Evolutionary conservation across 345 rosid species (phyloP).

Genomic region (Aquilaria sinensis): DNA sequence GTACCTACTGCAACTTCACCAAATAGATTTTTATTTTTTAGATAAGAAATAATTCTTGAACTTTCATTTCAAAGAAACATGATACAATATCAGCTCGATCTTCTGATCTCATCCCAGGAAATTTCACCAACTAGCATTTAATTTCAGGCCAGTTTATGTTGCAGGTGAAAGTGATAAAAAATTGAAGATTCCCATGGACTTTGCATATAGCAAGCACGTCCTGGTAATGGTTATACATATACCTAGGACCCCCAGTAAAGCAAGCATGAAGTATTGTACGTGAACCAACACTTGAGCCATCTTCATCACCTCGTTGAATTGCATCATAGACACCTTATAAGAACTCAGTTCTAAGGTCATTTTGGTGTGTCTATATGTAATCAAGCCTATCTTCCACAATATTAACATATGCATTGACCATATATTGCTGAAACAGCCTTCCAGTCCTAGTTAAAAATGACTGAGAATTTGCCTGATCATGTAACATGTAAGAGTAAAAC

Average conservation of each 20-base stretch:
- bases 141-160: neutral
- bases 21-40: neutral
- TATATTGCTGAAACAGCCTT: neutral
- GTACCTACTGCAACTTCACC: neutral
- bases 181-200: too few species aligned
- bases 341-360: neutral
- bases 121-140: neutral
- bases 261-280: neutral
- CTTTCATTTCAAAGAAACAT: neutral
- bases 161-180: neutral
- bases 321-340: neutral
- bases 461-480: neutral
- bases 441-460: neutral
- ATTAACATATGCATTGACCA: neutral
- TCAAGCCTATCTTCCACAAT: neutral
- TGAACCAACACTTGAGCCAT: neutral
- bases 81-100: neutral
- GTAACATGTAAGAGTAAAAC: neutral
- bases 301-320: neutral
- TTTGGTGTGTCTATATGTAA: neutral
- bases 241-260: neutral
- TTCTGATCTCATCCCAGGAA: neutral
- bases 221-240: neutral
- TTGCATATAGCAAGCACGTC: neutral
- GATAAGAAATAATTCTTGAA: neutral